Base-by-base conservation (phyloP, 108 stramenopile genomes). In the Pseudonitzschia pungens region DNA sequence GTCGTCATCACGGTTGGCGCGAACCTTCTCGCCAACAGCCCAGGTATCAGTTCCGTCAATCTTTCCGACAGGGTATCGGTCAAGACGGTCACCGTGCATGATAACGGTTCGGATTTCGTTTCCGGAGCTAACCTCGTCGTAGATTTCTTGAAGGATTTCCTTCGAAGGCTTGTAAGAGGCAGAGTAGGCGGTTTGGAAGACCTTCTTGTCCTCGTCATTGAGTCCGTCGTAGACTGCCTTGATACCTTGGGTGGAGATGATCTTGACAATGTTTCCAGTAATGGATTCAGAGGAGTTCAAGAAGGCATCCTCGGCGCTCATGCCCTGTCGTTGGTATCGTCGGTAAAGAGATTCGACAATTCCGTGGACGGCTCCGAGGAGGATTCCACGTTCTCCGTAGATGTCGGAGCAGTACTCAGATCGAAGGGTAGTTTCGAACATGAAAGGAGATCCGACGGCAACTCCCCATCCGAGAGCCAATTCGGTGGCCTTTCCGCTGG, bases 91-190 rank as follows among this genome's bases (percentile, higher is more conserved):
- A 57, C 95, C 95, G 81, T 97, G 97, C 95, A 98, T 96, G 75
- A 98, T 96, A 54, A 98, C 98, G 45, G 97, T 97, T 45, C 95
- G 90, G 73, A 98, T 98, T 82, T 98, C 98, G 77, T 97, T 98
- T 22, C 98, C 96, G 65, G 92, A 96, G 33, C 91, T 80, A 62
- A 98, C 98, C 84, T 98, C 98, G 69, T 98, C 97, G 79, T 98
- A 98, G 76, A 96, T 96, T 89, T 98, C 98, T 87, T 98, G 97
- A 65, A 97, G 88, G 82, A 98, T 97, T 85, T 98, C 98, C 86
- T 96, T 96, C 75, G 97, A 84, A 57, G 98, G 98, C 70, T 80
- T 77, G 92, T 98, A 98, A 15, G 96, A 94, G 18, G 97, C 97
- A 65, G 93, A 95, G 85, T 97, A 98, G 40, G 97, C 98, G 73